Evolutionary conservation across 306 rosid genomes (phyloP).

Genomic region (Pyrus pyrifolia): DNA sequence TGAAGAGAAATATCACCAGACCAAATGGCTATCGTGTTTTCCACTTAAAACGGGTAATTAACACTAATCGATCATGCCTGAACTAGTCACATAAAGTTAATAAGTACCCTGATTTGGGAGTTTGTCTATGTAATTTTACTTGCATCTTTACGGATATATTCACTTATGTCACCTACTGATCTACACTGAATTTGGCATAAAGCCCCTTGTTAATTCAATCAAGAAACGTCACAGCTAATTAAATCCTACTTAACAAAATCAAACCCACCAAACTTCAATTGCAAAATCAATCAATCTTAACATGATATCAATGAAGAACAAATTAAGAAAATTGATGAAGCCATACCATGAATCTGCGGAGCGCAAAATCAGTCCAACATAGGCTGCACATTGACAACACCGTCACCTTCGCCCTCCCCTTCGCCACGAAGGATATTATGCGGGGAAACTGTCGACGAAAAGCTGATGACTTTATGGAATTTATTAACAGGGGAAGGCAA

Average conservation of each 20-base stretch:
- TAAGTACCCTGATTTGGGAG: no score
- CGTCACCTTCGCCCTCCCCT: constrained; percentile 24
- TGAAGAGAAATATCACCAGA: no score
- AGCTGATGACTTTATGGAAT: constrained; percentile 71
- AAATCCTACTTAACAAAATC: not conserved
- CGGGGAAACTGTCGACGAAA: constrained; percentile 59
- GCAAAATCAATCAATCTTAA: not conserved
- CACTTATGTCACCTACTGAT: not conserved
- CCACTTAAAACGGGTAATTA: not conserved
- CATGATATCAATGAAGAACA: not conserved
- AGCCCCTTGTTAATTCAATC: not conserved
- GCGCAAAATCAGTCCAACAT: constrained; percentile 4
- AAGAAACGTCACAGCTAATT: not conserved
- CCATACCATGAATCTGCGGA: constrained; percentile 23
- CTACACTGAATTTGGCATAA: not conserved
- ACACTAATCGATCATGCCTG: not conserved
- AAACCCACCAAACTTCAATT: not conserved
- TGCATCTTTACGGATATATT: not conserved
- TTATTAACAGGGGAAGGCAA: constrained; percentile 65
- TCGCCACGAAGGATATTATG: constrained; percentile 35
- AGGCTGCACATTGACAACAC: constrained; percentile 13
- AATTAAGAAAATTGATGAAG: not conserved
- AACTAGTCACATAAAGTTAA: not conserved
- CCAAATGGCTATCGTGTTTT: not conserved
- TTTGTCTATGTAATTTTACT: no score